Base-by-base conservation (phyloP, 2,329 filamentous ascomycete genomes). In the Nothopassalora personata region DNA sequence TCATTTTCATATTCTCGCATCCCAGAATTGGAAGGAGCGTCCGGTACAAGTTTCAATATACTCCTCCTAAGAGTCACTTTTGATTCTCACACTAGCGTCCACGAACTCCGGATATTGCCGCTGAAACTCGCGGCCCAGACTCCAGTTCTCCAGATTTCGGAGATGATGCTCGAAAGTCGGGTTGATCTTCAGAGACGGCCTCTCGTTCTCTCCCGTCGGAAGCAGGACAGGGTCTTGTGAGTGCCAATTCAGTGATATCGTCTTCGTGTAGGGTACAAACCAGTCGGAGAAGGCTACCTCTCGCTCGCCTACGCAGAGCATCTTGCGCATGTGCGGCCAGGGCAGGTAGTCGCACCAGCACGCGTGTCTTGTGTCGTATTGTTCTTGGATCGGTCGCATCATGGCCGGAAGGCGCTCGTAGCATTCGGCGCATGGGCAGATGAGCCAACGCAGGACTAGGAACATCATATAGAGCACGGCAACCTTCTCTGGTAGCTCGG, bases 401-500 rank as follows among this genome's bases (percentile, higher is more conserved):
- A 88, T 96, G 4, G 85, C 79, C 0, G 91, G 91, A 10, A 96
- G 76, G 4, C 88, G 82, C 27, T 90, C 84, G 72, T 89, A 92
- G 75, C 91, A 95, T 66, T 91, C 87, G 60, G 82, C 81, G 0
- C 89, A 90, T 0, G 91, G 90, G 30, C 84, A 84, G 58, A 96
- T 88, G 71, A 90, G 86, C 90, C 91, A 96, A 46, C 77, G 74
- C 86, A 94, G 90, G 63, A 91, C 71, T 33, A 92, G 81, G 74
- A 95, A 96, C 89, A 96, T 95, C 70, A 88, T 78, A 72, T 92
- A 95, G 7, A 96, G 80, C 6, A 90, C 85, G 8, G 88, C 91
- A 0, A 95, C 85, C 67, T 89, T 87, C 74, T 96, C 91, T 0
- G 91, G 91, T 0, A 95, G 80, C n/a, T 80, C 81, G 4, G 82